These are phyloP conservation scores for Talaromyces islandicus DNA, from an alignment of 2,329 filamentous ascomycete species.

Conservation along the genomic window DNA sequence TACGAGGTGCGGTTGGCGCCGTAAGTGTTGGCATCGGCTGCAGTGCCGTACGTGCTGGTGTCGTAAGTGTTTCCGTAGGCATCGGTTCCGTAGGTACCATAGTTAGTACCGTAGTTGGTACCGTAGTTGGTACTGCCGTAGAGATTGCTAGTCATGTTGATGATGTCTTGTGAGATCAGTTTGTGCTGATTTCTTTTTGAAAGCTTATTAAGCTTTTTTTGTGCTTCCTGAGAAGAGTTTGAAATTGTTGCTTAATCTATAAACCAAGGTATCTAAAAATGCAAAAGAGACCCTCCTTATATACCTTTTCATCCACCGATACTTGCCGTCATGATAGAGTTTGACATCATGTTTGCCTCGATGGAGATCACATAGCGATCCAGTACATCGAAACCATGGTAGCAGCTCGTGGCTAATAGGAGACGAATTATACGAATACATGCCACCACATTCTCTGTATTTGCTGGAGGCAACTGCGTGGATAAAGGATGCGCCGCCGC, in stretches of 20 bases:
- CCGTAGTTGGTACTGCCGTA: constrained; percentile 2
- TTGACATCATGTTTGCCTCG: constrained; percentile 11
- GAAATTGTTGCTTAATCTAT: constrained; percentile 1
- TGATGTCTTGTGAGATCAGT: not conserved
- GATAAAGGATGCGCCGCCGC: not conserved
- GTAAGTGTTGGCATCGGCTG: constrained; percentile 2
- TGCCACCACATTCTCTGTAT: not conserved
- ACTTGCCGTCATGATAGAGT: constrained; percentile 8
- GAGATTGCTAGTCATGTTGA: constrained; percentile 5
- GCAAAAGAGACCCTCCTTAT: constrained; percentile 2
- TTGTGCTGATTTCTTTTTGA: not conserved
- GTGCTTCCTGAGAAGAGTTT: not conserved
- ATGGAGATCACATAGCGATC: not conserved
- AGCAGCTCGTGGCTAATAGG: not conserved
- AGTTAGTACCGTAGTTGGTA: not conserved
- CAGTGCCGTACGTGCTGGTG: not conserved
- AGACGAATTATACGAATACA: not conserved
- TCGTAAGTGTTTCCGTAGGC: not conserved
- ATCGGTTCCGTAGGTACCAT: not conserved
- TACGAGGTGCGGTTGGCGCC: constrained; percentile 13
- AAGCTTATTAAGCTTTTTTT: not conserved
- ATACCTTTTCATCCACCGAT: not conserved
- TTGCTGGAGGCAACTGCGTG: not conserved
- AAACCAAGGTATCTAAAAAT: not conserved
- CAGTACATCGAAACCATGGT: not conserved